These are phyloP conservation scores for Fusarium albidum DNA, from an alignment of 2,329 filamentous ascomycete species.

Conservation along the genomic window DNA sequence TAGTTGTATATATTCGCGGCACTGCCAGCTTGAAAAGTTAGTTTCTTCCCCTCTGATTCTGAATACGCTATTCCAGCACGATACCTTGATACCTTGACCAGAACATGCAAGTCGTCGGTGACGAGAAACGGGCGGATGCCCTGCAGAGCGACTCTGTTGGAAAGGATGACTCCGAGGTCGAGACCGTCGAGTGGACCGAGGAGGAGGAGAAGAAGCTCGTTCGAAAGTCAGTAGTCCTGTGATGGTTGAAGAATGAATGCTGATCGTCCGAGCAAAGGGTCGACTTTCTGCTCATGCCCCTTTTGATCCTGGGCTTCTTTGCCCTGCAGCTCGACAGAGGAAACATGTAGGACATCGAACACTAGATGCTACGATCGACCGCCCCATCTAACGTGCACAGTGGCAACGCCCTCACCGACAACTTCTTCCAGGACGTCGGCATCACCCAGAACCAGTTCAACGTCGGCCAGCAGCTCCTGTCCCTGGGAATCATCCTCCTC, in stretches of 20 bases:
- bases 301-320: constrained; percentile 55
- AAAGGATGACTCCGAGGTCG: constrained; percentile 3
- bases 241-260: background rate
- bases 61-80: no score
- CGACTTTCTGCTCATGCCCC: constrained; percentile 53
- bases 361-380: no score
- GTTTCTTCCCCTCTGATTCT: no score
- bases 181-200: constrained; percentile 27
- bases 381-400: constrained; percentile 5
- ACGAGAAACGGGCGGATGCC: constrained; percentile 9
- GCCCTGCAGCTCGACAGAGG: constrained; percentile 50
- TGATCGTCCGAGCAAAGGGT: constrained; percentile 43
- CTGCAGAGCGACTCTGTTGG: constrained; percentile 4
- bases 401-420: constrained; percentile 52
- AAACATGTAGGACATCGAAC: constrained; percentile 46
- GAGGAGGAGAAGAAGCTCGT: constrained; percentile 38
- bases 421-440: constrained; percentile 54
- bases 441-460: constrained; percentile 58
- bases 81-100: no score
- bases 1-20: no score
- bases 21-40: no score
- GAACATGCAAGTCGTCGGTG: background rate
- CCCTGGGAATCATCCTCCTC: constrained; percentile 53
- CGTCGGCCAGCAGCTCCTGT: constrained; percentile 54
- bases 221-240: constrained; percentile 31